Evolutionary conservation across 1,139 yeast genomes (phyloP), one percentile per base, ranked within the genome.

Genomic region (Citeromyces siamensis): DNA sequence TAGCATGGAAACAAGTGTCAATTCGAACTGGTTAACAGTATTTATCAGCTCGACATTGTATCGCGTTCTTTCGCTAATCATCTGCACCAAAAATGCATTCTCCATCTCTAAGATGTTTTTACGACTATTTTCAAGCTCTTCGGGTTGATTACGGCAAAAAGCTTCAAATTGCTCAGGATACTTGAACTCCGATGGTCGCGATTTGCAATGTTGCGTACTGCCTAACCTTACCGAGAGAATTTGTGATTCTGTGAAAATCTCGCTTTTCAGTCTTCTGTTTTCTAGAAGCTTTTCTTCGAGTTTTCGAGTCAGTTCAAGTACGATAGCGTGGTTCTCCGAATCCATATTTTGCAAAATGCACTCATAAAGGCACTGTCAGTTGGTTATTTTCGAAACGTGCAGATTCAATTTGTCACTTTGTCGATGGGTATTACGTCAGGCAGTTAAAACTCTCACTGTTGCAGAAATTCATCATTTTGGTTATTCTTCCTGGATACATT

Each of bases 261-360:
- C 28, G 6, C 14, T 4, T 23, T 23, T 23, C 7, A 23, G 28
- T 23, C 8, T 23, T 12, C 14, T n/a, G 13, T 23, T 23, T 23
- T 23, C 14, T 14, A n/a, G 14, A 5, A 23, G 28, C 8, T 23
- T 23, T 23, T 23, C 8, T 23, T 23, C 14, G 14, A 23, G 28
- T 14, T 8, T 23, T 4, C 13, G 5, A 5, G 13, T 14, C 28
- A 23, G 13, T 6, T 23, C 10, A 5, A n/a, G 28, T 8, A 23
- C 28, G 10, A 23, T 23, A 14, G 28, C 10, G 28, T 23, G 13
- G 28, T 23, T 23, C 28, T 23, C 28, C 28, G 28, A 23, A 8
- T 23, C 28, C 28, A 23, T 23, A 14, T 23, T 23, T 23, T 7
- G 13, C 13, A 6, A 23, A 23, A 5, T 23, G 28, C 28, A 23